A percentile compares a stretch with the other conserved stretches of the same genome.
These are phyloP conservation scores for Lignosus rhinocerotis DNA, from an alignment of 1,284 basidiomycete species.

Conservation along the genomic window DNA sequence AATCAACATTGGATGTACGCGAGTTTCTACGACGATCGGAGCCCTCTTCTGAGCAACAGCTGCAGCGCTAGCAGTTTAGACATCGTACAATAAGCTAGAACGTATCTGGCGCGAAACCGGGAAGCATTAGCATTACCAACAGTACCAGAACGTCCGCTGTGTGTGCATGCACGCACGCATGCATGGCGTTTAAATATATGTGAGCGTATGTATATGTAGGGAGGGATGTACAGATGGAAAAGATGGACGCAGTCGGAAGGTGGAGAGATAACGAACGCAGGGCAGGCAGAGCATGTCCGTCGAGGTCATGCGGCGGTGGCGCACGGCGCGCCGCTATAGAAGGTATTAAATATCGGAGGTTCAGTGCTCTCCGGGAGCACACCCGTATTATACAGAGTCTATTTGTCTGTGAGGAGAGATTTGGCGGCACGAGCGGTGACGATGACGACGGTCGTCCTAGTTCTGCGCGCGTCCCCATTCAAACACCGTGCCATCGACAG, in stretches of 20 bases:
- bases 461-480: conserved; percentile 13
- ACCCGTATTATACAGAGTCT: not conserved
- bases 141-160: not conserved
- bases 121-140: not conserved
- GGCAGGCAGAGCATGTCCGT: not conserved
- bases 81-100: not conserved
- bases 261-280: not conserved
- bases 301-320: not conserved
- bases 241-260: not conserved
- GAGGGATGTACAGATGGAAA: not conserved
- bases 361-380: not conserved
- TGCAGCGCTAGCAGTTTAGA: not conserved
- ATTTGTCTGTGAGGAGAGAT: not conserved
- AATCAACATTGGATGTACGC: too few relatives aligned
- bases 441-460: not conserved
- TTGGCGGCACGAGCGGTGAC: not conserved
- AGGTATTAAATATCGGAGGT: not conserved
- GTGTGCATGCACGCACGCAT: not conserved
- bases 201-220: not conserved
- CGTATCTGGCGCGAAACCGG: not conserved
- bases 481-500: conserved; percentile 24
- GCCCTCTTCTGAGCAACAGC: too few relatives aligned
- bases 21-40: not conserved
- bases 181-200: not conserved
- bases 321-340: not conserved